phyloP scores from a whole-genome alignment of 2,329 filamentous ascomycete genomes.

The Phaeomoniella chlamydospora region DNA sequence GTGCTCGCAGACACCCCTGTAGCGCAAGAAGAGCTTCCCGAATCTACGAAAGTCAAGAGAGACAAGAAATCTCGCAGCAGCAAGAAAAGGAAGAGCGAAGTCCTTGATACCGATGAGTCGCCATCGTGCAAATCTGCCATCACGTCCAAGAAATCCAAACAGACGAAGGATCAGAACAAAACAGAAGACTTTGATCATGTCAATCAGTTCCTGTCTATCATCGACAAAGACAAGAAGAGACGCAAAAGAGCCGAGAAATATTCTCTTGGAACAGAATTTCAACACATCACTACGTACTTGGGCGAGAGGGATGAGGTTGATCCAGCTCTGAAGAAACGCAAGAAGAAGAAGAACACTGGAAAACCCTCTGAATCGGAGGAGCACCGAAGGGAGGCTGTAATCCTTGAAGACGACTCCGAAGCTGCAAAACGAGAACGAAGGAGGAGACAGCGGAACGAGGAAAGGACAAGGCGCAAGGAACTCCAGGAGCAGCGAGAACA shows the following conservation, averaged over 20 bases:
- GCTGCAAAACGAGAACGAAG: not conserved
- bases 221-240: not conserved
- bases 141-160: not conserved
- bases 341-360: not conserved
- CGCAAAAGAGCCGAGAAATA: not conserved
- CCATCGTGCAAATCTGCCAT: not conserved
- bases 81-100: slow-evolving; percentile 11
- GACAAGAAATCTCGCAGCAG: slow-evolving; percentile 1
- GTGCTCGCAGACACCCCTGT: slow-evolving; percentile 3
- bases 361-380: too few species aligned
- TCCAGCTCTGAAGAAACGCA: not conserved
- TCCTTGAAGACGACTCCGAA: not conserved
- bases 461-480: not conserved
- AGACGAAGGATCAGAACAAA: not conserved
- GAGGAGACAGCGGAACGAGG: not conserved
- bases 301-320: not conserved
- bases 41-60: not conserved
- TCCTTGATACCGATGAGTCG: not conserved
- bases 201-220: not conserved
- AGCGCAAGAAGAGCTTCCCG: not conserved
- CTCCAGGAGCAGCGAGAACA: not conserved
- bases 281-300: not conserved
- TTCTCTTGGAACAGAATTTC: not conserved
- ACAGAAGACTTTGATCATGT: slow-evolving; percentile 1
- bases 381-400: not conserved